phyloP scores from a whole-genome alignment of 352 stramenopile species.

The Globisporangium irregulare region DNA sequence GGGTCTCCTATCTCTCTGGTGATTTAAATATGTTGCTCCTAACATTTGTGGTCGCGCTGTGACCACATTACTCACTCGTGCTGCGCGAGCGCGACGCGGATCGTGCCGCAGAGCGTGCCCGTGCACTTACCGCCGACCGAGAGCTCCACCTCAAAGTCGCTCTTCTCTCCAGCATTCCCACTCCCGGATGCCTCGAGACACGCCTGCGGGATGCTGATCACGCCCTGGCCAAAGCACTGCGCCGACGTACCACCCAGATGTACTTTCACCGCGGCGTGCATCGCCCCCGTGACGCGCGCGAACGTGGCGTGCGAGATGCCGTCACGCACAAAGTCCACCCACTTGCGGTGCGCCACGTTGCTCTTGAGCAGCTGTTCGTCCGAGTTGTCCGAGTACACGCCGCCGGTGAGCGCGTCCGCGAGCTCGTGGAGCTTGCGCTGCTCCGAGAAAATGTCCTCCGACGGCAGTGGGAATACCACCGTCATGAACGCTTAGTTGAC shows the following conservation, averaged over 20 bases:
- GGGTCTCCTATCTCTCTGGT: neutral
- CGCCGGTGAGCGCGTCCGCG: conserved; percentile 60
- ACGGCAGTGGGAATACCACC: conserved; percentile 75
- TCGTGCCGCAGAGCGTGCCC: conserved; percentile 51
- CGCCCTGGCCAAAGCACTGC: conserved; percentile 62
- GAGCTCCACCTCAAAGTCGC: conserved; percentile 49
- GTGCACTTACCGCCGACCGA: conserved; percentile 51
- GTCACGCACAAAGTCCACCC: conserved; percentile 43
- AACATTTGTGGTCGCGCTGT: neutral
- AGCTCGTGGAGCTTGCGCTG: conserved; percentile 82
- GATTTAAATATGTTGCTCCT: neutral
- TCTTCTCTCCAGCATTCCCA: conserved; percentile 18
- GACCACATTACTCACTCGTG: conserved; percentile 10
- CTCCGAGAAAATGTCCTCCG: conserved; percentile 80
- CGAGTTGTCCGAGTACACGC: conserved; percentile 41
- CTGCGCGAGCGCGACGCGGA: conserved; percentile 34
- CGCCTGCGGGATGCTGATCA: conserved; percentile 53
- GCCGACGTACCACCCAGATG: conserved; percentile 37
- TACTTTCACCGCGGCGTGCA: conserved; percentile 76
- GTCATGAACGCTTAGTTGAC: conserved; percentile 37
- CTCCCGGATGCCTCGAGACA: conserved; percentile 6
- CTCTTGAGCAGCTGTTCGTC: conserved; percentile 34
- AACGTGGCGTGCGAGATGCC: conserved; percentile 61
- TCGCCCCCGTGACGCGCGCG: conserved; percentile 42
- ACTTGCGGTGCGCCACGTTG: conserved; percentile 49